Conservation (phyloP, 805 yeast species). For the Blastobotrys robertii region DNA sequence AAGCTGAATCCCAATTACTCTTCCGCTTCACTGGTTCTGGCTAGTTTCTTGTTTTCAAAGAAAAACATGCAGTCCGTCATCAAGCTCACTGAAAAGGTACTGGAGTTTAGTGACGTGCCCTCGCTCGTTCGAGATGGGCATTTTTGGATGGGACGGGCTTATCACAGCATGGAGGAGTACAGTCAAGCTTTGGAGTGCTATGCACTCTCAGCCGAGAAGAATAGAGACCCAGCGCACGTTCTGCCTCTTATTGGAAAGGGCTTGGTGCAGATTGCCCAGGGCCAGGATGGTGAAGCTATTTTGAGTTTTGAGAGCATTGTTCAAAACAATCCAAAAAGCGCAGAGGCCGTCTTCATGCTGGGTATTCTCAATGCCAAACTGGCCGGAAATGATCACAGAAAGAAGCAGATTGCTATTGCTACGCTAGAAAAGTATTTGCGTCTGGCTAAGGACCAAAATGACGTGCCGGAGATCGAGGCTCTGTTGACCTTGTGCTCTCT, state of each 20-base stretch:
- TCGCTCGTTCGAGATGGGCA: constrained; percentile 49
- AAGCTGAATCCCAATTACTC: constrained; percentile 40
- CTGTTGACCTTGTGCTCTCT: constrained; percentile 58
- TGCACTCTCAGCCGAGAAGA: constrained; percentile 46
- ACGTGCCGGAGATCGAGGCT: constrained; percentile 51
- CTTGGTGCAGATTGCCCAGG: constrained; percentile 69
- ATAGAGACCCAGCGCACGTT: constrained; percentile 25
- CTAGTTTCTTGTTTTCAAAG: constrained; percentile 63
- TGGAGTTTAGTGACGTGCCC: constrained; percentile 32
- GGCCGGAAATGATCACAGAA: constrained; percentile 21
- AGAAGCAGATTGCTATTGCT: constrained; percentile 42
- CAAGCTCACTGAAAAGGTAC: constrained; percentile 43
- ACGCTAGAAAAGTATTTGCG: constrained; percentile 63
- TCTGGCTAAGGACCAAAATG: constrained; percentile 46
- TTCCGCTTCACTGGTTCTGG: constrained; percentile 54
- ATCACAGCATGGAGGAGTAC: constrained; percentile 49
- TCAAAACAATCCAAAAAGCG: constrained; percentile 53
- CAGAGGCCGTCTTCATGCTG: constrained; percentile 59
- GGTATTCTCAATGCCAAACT: constrained; percentile 65
- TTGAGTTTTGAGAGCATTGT: constrained; percentile 71
- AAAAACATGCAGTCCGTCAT: constrained; percentile 49
- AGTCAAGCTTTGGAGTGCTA: constrained; percentile 64
- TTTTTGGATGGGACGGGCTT: constrained; percentile 81
- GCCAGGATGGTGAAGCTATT: constrained; percentile 71
- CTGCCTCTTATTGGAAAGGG: constrained; percentile 77